Evolutionary conservation across 2,329 filamentous ascomycete genomes (phyloP).

Genomic region (Cadophora sp.): DNA sequence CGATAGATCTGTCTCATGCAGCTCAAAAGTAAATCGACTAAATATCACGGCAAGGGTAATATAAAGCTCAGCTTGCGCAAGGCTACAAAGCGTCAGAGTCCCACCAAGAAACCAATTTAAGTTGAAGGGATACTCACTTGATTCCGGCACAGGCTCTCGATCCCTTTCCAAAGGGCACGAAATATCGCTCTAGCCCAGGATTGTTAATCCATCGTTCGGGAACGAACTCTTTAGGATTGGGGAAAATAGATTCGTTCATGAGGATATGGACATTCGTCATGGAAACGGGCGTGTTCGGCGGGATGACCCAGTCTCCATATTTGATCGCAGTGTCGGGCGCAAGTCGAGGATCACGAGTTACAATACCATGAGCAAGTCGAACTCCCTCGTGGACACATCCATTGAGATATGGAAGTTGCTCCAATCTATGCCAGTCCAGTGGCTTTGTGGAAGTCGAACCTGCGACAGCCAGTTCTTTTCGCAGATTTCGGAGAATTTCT

Average conservation of each 20-base stretch:
- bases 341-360: conserved; percentile 32
- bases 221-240: conserved; percentile 20
- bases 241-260: conserved; percentile 23
- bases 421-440: conserved; percentile 40
- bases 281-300: conserved; percentile 46
- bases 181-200: conserved; percentile 45
- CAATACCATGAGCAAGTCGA: conserved; percentile 42
- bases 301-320: conserved; percentile 29
- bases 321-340: conserved; percentile 22
- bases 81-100: conserved; percentile 2
- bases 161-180: conserved; percentile 41
- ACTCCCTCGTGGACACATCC: conserved; percentile 44
- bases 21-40: conserved; percentile 26
- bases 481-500: conserved; percentile 39
- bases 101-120: neutral
- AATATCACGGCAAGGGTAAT: conserved; percentile 25
- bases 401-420: conserved; percentile 46
- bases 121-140: conserved; percentile 22
- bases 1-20: conserved; percentile 25
- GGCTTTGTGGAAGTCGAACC: conserved; percentile 44
- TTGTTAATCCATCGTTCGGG: conserved; percentile 34
- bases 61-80: conserved; percentile 23
- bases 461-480: conserved; percentile 40
- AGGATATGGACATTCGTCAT: conserved; percentile 43
- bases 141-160: conserved; percentile 28